These are phyloP conservation scores for Trichophyton verrucosum DNA, from an alignment of 2,329 filamentous ascomycete species.

Conservation along the genomic window DNA sequence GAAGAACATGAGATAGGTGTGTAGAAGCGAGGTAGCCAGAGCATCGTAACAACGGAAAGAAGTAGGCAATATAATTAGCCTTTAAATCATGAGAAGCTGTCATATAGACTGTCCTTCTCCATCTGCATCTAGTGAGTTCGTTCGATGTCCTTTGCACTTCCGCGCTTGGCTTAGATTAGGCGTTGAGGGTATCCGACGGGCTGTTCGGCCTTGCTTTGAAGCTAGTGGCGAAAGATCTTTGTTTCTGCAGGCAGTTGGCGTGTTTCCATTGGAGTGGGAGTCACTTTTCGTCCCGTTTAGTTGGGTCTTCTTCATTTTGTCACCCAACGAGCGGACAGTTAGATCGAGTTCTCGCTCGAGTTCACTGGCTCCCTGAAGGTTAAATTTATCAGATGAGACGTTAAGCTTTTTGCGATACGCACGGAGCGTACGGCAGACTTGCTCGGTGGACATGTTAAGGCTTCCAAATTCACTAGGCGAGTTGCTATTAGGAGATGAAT, in stretches of 20 bases:
- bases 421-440: slow-evolving; percentile 44
- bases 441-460: slow-evolving; percentile 43
- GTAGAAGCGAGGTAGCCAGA: background rate
- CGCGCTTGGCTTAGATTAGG: slow-evolving; percentile 19
- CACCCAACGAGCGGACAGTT: slow-evolving; percentile 25
- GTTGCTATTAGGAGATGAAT: slow-evolving; percentile 16
- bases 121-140: slow-evolving; percentile 25
- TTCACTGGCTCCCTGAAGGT: slow-evolving; percentile 39
- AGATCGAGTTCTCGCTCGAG: slow-evolving; percentile 46
- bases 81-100: background rate
- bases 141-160: slow-evolving; percentile 18
- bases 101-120: slow-evolving; percentile 7
- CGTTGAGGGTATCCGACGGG: slow-evolving; percentile 27
- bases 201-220: slow-evolving; percentile 18
- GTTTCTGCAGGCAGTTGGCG: slow-evolving; percentile 20
- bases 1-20: background rate
- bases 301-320: slow-evolving; percentile 21
- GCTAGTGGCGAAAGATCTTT: slow-evolving; percentile 17
- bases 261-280: slow-evolving; percentile 13
- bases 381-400: slow-evolving; percentile 31
- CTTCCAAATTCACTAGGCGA: slow-evolving; percentile 34
- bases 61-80: background rate
- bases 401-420: slow-evolving; percentile 48
- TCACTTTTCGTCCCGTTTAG: slow-evolving; percentile 13
- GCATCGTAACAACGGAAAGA: background rate